Evolutionary conservation across 1,284 basidiomycete genomes (phyloP).

Genomic region (Puccinia hordei): DNA sequence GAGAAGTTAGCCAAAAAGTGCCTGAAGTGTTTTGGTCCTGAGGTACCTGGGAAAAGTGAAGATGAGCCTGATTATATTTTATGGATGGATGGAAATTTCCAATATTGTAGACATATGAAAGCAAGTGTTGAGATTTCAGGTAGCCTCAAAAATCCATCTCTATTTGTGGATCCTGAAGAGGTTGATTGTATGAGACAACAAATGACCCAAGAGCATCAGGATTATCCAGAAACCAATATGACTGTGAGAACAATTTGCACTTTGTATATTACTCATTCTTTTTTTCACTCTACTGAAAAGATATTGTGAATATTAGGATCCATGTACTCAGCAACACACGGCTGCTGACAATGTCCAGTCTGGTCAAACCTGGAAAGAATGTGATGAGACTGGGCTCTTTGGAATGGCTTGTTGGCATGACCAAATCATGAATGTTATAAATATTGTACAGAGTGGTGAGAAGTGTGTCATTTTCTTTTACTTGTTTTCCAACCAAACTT

Average conservation of each 20-base stretch:
- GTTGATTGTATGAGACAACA: background rate
- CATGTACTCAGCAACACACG: conserved; percentile 2
- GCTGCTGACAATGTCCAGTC: background rate
- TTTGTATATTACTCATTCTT: too few relatives aligned
- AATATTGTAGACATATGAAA: background rate
- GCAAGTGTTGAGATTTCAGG: background rate
- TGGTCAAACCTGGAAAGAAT: background rate
- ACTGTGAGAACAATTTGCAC: too few relatives aligned
- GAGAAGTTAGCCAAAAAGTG: background rate
- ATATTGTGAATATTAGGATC: background rate
- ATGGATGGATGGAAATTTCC: background rate
- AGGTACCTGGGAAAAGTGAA: background rate
- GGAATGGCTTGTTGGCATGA: conserved; percentile 21
- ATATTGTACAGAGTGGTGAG: conserved; percentile 16
- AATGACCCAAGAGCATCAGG: background rate
- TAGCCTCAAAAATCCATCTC: background rate
- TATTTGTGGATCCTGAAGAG: background rate
- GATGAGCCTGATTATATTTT: background rate
- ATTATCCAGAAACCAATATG: background rate
- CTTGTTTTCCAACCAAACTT: background rate
- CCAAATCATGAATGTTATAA: background rate
- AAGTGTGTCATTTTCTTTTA: background rate
- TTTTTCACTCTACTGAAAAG: background rate
- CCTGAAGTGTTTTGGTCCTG: background rate
- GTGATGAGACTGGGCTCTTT: conserved; percentile 31